Evolutionary conservation across 768 basidiomycete species (phyloP).

Genomic region (Infundibulicybe gibba): DNA sequence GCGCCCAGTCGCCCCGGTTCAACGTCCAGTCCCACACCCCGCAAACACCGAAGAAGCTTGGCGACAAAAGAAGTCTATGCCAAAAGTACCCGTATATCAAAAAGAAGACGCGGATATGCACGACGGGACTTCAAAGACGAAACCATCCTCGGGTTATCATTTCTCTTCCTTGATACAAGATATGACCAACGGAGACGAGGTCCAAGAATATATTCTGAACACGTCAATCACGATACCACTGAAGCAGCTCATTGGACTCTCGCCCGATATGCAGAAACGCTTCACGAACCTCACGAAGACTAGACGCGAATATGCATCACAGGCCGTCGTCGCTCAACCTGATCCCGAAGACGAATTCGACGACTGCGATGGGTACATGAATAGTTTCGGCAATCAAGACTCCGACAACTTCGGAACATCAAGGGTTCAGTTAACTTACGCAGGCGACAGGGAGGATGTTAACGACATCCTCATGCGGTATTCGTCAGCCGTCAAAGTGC

Average conservation of each 20-base stretch:
- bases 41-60: neutral
- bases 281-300: slow-evolving; percentile 7
- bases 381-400: neutral
- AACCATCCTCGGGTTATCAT: neutral
- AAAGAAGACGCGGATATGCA: neutral
- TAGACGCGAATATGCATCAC: slow-evolving; percentile 4
- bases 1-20: too few relatives aligned
- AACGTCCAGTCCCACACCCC: too few relatives aligned
- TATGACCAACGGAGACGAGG: neutral
- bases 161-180: slow-evolving; percentile 2
- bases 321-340: neutral
- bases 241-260: neutral
- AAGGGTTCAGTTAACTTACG: neutral
- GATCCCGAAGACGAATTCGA: neutral
- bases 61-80: neutral
- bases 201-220: neutral
- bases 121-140: neutral
- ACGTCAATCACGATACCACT: neutral
- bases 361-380: neutral
- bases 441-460: neutral
- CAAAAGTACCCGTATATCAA: neutral
- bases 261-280: slow-evolving; percentile 4
- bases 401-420: neutral
- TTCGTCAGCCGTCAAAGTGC: slow-evolving; percentile 4
- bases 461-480: slow-evolving; percentile 7